Conservation (phyloP, 2,329 filamentous ascomycete species). For the Fusarium mangiferae region DNA sequence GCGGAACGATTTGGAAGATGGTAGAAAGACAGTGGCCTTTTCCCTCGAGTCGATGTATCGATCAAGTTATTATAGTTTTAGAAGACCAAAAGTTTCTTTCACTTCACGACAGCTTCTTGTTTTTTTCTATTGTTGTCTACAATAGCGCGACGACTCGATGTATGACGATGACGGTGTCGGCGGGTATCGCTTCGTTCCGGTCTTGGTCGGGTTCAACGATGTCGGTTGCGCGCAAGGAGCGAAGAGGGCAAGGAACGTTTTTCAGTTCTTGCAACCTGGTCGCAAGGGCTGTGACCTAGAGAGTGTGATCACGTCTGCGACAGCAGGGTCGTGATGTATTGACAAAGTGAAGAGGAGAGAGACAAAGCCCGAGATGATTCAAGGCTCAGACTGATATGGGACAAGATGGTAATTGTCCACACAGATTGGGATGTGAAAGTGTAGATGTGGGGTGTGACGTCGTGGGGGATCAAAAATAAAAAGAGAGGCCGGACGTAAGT, state of each 20-base stretch:
- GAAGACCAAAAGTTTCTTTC: slow-evolving; percentile 37
- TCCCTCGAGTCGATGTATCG: slow-evolving; percentile 7
- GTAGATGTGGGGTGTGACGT: slow-evolving; percentile 49
- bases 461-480: slow-evolving; percentile 48
- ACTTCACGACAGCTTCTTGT: slow-evolving; percentile 47
- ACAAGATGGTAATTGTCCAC: slow-evolving; percentile 39
- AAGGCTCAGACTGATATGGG: slow-evolving; percentile 25
- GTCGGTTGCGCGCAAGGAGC: slow-evolving; percentile 49
- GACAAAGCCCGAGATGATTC: slow-evolving; percentile 20
- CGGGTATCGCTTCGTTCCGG: slow-evolving; percentile 49
- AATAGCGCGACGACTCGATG: slow-evolving; percentile 49
- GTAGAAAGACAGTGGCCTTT: slow-evolving; percentile 1
- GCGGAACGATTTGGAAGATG: slow-evolving; percentile 29
- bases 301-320: slow-evolving; percentile 36
- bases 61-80: slow-evolving; percentile 30
- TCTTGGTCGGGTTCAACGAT: slow-evolving; percentile 49
- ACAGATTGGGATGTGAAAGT: slow-evolving; percentile 3
- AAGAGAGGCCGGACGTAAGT: slow-evolving; percentile 58
- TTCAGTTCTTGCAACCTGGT: slow-evolving; percentile 53
- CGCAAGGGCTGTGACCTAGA: slow-evolving; percentile 42
- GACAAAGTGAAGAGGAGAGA: slow-evolving; percentile 25
- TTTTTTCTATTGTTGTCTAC: slow-evolving; percentile 51
- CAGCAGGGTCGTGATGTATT: slow-evolving; percentile 24
- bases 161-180: slow-evolving; percentile 47
- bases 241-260: slow-evolving; percentile 54